Evolutionary conservation across 352 stramenopile species (phyloP), one percentile per base, ranked within the genome.

Genomic region (Globisporangium recalcitrans): DNA sequence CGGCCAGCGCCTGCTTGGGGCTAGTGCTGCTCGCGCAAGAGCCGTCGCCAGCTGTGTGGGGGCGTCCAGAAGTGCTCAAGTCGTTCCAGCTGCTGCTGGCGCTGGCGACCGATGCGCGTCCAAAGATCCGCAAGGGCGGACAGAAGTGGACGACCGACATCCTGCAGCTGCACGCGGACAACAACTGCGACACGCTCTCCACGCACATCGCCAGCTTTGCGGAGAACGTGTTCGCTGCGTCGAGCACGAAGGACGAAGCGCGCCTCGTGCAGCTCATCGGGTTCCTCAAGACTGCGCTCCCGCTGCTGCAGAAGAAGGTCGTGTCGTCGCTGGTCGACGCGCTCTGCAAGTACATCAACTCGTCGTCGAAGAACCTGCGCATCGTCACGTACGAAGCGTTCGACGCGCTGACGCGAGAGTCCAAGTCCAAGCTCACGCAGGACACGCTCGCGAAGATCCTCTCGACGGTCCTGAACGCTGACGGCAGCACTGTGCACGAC

Each of bases 151-250:
- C 86, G 7, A 79, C 80, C 52, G 82, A 91, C 64, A 71, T 94
- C 10, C 73, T 95, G 36, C 71, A 87, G 67, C 70, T 82, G 19
- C 87, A 94, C 65, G 75, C 78, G 8, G 75, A 84, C 38, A 69
- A 81, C 64, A 73, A 86, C 55, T 91, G 81, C 65, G 82, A 95
- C 63, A 65, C 80, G 31, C 78, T 95, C 19, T 93, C 87, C 14
- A 95, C 82, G 27, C 87, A 95, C 70, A 93, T 93, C 48, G 87
- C 87, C 27, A 90, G 82, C 68, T 95, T 95, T 64, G 77, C 78
- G 4, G 82, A 92, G 69, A 93, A 93, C 64, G 83, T 93, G 16
- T 82, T 95, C 14, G 72, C 80, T 8, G 71, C 75, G 21, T 76
- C 74, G 3, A 81, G 77, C 38, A 70, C 71, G 36, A 93, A 93